Evolutionary conservation across 2,329 filamentous ascomycete species (phyloP).

Genomic region (Akanthomyces dipterigenus): DNA sequence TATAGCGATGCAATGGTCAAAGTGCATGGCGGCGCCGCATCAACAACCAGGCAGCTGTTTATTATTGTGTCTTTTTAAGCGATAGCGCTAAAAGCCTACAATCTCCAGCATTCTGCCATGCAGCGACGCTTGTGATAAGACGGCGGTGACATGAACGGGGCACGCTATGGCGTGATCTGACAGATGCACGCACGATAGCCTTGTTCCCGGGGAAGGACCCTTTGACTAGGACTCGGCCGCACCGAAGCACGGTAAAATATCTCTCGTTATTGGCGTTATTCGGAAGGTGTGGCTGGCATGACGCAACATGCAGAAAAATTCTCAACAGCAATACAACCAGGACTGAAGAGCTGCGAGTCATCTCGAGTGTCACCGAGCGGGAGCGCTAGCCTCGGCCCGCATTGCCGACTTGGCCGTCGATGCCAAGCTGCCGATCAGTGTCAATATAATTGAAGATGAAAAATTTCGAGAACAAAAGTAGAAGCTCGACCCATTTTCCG

Average conservation of each 20-base stretch:
- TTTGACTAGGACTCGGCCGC: background rate
- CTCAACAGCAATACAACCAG: background rate
- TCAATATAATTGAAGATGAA: too few species aligned
- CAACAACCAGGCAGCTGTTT: background rate
- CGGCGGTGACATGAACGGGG: background rate
- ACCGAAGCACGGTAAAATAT: background rate
- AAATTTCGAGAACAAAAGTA: too few species aligned
- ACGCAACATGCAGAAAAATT: background rate
- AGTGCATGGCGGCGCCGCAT: background rate
- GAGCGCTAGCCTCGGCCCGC: background rate
- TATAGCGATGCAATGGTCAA: background rate
- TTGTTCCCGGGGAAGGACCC: background rate
- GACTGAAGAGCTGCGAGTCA: background rate
- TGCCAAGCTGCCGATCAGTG: too few species aligned
- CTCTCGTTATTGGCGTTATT: background rate
- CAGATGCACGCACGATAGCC: background rate
- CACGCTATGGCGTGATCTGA: conserved; percentile 8
- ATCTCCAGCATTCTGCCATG: background rate
- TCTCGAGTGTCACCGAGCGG: background rate
- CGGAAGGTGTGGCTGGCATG: background rate
- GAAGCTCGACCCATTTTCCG: too few species aligned
- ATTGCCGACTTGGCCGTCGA: too few species aligned
- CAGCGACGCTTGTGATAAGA: background rate
- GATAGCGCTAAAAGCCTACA: background rate
- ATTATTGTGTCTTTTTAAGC: background rate